Conservation (phyloP, 2,329 filamentous ascomycete genomes). For the Pseudocercospora macadamiae region DNA sequence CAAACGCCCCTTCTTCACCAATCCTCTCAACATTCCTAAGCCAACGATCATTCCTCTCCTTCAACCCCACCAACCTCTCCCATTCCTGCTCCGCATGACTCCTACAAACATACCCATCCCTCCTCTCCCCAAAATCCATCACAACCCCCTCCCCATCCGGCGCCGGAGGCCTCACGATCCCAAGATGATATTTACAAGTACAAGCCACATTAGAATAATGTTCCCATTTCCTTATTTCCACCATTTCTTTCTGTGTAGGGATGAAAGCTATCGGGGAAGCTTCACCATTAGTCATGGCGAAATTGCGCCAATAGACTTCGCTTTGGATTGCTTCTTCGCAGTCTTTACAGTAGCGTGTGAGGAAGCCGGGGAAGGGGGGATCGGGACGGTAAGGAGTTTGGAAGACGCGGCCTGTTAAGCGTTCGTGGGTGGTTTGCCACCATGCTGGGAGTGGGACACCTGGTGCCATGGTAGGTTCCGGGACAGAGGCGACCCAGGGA, state of each 20-base stretch:
- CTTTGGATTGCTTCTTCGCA: neutral
- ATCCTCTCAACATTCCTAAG: neutral
- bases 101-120: neutral
- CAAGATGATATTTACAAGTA: neutral
- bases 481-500: neutral
- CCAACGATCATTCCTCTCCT: neutral
- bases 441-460: neutral
- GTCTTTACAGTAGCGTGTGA: neutral
- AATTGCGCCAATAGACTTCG: neutral
- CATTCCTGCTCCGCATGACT: neutral
- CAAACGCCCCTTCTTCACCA: neutral
- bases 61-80: neutral
- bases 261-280: neutral
- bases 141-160: too few relatives aligned
- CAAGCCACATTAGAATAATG: neutral
- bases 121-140: too few relatives aligned
- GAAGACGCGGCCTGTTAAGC: neutral
- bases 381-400: neutral
- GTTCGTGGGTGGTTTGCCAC: neutral
- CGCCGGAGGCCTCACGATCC: neutral
- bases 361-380: neutral
- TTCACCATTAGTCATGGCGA: neutral
- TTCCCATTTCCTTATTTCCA: neutral
- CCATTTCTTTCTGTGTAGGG: neutral
- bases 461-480: neutral